Evolutionary conservation across 2,329 filamentous ascomycete genomes (phyloP).

Genomic region (Nigrospora oryzae): DNA sequence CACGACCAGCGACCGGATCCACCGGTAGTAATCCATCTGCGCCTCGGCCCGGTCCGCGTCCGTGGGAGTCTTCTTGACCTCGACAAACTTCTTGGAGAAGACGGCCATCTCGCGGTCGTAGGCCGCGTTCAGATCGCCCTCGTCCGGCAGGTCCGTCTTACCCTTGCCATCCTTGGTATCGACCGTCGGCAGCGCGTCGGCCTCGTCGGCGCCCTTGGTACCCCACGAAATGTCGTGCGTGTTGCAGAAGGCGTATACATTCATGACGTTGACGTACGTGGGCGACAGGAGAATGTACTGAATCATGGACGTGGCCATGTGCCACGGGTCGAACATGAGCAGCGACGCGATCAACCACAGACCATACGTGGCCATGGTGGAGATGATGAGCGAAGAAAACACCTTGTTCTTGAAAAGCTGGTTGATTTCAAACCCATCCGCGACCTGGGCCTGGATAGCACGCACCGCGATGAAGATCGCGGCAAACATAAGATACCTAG

Average conservation of each 20-base stretch:
- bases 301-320: constrained; percentile 93
- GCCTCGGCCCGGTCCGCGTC: constrained; percentile 58
- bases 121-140: constrained; percentile 88
- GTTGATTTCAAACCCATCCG: constrained; percentile 57
- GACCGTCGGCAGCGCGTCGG: constrained; percentile 81
- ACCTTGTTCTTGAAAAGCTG: constrained; percentile 78
- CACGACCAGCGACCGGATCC: constrained; percentile 86
- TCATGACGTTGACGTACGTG: constrained; percentile 96
- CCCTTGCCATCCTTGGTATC: constrained; percentile 81
- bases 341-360: constrained; percentile 89
- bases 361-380: constrained; percentile 82
- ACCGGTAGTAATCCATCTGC: constrained; percentile 97
- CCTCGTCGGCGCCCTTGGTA: constrained; percentile 95
- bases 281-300: constrained; percentile 95
- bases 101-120: constrained; percentile 77
- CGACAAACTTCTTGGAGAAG: constrained; percentile 67
- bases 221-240: constrained; percentile 97
- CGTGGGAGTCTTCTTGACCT: constrained; percentile 55
- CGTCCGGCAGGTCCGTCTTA: constrained; percentile 93
- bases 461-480: constrained; percentile 89
- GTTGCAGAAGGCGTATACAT: constrained; percentile 98
- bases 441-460: constrained; percentile 67
- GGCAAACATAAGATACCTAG: constrained; percentile 83
- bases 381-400: constrained; percentile 91
- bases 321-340: constrained; percentile 96